Conservation (phyloP, 139 green algal species). For the Coccomyxa sp. region DNA sequence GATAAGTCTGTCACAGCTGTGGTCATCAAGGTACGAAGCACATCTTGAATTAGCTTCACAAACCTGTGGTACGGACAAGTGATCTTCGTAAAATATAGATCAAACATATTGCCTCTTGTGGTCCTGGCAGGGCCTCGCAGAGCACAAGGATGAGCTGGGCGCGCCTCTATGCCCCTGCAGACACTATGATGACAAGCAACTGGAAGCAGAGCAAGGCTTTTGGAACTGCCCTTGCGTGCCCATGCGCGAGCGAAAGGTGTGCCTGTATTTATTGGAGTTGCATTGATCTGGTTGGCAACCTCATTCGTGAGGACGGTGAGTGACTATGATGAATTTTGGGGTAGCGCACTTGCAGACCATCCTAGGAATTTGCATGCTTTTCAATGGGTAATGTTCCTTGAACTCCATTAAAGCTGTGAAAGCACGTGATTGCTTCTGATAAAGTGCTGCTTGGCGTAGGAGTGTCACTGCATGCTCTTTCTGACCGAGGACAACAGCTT, state of each 20-base stretch:
- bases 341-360: too few species aligned
- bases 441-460: conserved; percentile 42
- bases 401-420: too few species aligned
- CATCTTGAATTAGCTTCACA: not conserved
- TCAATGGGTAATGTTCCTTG: too few species aligned
- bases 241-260: conserved; percentile 93
- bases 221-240: conserved; percentile 99
- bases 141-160: conserved; percentile 96
- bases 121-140: conserved; percentile 79
- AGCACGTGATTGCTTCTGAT: not conserved
- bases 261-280: not conserved
- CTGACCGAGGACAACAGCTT: conserved; percentile 97
- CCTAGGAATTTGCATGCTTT: too few species aligned
- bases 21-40: conserved; percentile 79
- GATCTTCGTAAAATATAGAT: too few species aligned
- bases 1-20: conserved; percentile 98
- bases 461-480: conserved; percentile 99
- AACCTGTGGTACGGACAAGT: too few species aligned
- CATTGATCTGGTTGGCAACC: not conserved
- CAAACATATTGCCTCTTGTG: too few species aligned
- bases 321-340: too few species aligned
- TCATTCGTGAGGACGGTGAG: not conserved
- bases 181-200: conserved; percentile 98
- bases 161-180: conserved; percentile 96
- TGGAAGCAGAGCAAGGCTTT: conserved; percentile 90